These are phyloP conservation scores for Plasmodium berghei DNA, from an alignment of 169 alveolate genomes.

Conservation along the genomic window DNA sequence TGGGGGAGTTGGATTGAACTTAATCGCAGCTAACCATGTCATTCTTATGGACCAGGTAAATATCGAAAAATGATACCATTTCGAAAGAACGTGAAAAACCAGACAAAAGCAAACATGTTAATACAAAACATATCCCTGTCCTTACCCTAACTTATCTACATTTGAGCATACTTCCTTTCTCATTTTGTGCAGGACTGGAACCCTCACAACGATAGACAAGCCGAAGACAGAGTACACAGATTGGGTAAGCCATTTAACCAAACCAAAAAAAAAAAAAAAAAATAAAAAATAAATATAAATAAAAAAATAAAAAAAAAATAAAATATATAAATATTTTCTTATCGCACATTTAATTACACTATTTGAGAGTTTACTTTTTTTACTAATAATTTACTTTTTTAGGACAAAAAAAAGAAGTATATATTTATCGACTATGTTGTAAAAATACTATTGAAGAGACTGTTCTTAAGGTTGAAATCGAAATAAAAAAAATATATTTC, in stretches of 20 bases:
- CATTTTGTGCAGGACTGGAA: constrained; percentile 90
- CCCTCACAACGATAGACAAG: constrained; percentile 95
- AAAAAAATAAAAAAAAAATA: too few species aligned
- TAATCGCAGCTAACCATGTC: constrained; percentile 98
- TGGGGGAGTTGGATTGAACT: constrained; percentile 99
- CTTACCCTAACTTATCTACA: too few species aligned
- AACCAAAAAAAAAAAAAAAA: too few species aligned
- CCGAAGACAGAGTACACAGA: constrained; percentile 95
- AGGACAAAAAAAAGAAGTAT: constrained; percentile 93
- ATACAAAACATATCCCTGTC: background rate
- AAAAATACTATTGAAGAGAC: constrained; percentile 93
- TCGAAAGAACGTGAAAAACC: background rate
- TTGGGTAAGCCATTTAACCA: constrained; percentile 78
- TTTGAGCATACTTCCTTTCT: background rate
- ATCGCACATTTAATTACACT: too few species aligned
- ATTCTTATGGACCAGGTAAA: constrained; percentile 93
- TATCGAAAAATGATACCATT: background rate
- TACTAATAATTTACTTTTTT: background rate
- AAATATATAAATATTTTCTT: too few species aligned
- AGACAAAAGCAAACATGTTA: background rate
- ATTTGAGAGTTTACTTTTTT: too few species aligned
- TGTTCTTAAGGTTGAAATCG: constrained; percentile 81
- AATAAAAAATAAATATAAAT: too few species aligned
- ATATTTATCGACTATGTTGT: constrained; percentile 91
- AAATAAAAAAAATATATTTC: background rate